Base-by-base conservation (phyloP, 495 filamentous ascomycete genomes). In the Pyrenula aspistea region DNA sequence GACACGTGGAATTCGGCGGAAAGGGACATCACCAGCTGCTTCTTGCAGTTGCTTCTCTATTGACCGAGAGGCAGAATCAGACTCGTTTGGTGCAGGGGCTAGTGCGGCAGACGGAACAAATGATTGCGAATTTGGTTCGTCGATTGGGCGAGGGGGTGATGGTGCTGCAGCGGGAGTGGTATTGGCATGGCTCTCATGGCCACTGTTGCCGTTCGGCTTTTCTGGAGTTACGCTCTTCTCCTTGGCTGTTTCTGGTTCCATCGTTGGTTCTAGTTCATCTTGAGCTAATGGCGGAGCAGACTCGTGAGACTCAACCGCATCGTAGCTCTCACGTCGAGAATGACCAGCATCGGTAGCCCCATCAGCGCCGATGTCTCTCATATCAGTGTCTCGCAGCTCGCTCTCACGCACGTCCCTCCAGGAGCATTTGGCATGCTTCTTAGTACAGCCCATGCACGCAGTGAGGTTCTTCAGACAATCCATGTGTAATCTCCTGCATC, bases 391-490 rank as follows among this genome's bases (percentile, higher is more conserved):
- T 10, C 59, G 68, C 10, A 89, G 60, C 63, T 93, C 89, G 0
- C 83, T 81, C 51, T 89, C 82, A 42, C 80, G 83, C 52, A 91
- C 78, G 55, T 85, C 81, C 58, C 82, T 84, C 89, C 89, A 95
- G 22, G 78, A 81, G 66, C 89, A 95, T 59, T 87, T 90, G 12
- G 87, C 86, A 63, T 93, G 89, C 68, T 92, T 91, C 67, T 86
- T 88, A 1, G 89, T 93, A 68, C 89, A 95, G 36, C 87, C 88
- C 67, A 86, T 78, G 66, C 89, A 95, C 22, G 89, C 87, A 0
- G 88, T 92, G 31, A 90, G 71, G 57, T 94, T 88, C 68, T 92
- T 93, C 42, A 89, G 69, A 54, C 89, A 95, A 57, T 88, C 81
- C 75, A 88, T 88, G 58, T 86, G 82, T 15, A 92, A 73, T 12